Evolutionary conservation across 2,329 filamentous ascomycete genomes (phyloP).

Genomic region (Penicillium thymicola): DNA sequence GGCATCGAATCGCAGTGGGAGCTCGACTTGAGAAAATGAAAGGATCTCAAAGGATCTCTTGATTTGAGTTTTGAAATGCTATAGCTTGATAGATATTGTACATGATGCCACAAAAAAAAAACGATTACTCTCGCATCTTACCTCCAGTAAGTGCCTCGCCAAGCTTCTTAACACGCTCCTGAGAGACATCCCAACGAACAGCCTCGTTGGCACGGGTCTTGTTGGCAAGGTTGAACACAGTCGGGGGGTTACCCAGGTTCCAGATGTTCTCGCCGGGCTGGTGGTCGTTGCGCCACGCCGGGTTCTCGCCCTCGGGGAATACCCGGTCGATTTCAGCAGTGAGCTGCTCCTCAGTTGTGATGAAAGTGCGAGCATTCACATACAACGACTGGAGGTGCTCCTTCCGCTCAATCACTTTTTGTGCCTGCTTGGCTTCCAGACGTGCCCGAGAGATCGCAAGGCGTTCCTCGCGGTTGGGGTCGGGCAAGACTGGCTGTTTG

Average conservation of each 20-base stretch:
- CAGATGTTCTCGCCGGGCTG: constrained; percentile 49
- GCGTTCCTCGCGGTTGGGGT: constrained; percentile 60
- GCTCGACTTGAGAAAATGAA: background rate
- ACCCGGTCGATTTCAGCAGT: constrained; percentile 67
- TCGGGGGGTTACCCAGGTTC: constrained; percentile 48
- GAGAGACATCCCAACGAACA: constrained; percentile 44
- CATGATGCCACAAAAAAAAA: constrained; percentile 13
- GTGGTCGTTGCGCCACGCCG: constrained; percentile 43
- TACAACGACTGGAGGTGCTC: constrained; percentile 83
- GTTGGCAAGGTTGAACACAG: constrained; percentile 31
- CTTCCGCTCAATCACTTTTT: constrained; percentile 59
- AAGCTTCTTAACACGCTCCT: constrained; percentile 60
- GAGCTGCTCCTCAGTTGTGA: constrained; percentile 76
- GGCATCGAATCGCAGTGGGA: background rate
- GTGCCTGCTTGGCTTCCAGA: constrained; percentile 44
- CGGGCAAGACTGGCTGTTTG: constrained; percentile 54
- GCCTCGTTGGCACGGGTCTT: constrained; percentile 32
- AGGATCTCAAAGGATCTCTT: background rate
- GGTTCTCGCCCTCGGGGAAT: constrained; percentile 63
- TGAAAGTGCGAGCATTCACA: constrained; percentile 82
- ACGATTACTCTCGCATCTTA: constrained; percentile 48
- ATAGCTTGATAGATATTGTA: constrained; percentile 25
- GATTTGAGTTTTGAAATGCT: constrained; percentile 14
- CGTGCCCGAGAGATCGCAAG: constrained; percentile 44
- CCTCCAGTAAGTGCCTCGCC: constrained; percentile 67